Base-by-base conservation (phyloP, 2,329 filamentous ascomycete species). In the Cladosporium phlei region DNA sequence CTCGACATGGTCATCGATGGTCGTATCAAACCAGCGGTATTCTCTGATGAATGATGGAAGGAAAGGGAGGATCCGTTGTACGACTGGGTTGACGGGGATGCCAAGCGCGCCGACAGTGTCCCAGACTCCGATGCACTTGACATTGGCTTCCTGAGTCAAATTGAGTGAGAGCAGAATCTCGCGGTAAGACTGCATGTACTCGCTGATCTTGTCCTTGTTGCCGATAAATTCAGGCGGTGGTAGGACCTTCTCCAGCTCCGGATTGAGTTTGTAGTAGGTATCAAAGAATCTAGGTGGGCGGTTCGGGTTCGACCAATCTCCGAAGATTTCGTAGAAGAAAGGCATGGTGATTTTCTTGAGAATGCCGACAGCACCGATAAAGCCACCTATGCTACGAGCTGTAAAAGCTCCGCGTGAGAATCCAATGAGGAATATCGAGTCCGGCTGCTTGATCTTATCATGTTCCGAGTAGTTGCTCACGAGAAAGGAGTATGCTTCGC, bases 401-500 rank as follows among this genome's bases (percentile, higher is more conserved):
- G 68, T 74, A 49, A 66, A 74, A 1, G 70, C 66, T n/a, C 70
- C 70, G 29, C 71, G 60, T 5, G 67, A 70, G 54, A 72, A 72
- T 2, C 71, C 71, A 25, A 72, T 61, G 3, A 73, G 53, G 55
- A 67, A 73, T 32, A 73, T 70, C 9, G 69, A 68, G 39, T 72
- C 71, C 3, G 57, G 57, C 3, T 54, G 46, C 42, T 58, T 57
- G 19, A 59, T 50, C 14, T 52, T 35, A n/a, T 37, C 38, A 16
- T 61, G 53, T 12, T 58, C 54, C 6, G 59, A 51, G 55, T 82
- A 82, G 62, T 83, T 83, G 55, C 76, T 73, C 46, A 77, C 80
- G 2, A 83, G 66, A 56, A 82, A 83, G 4, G 74, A 70, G 57
- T 84, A 84, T 1, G 78, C 76, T 59, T 82, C 79, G 10, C 78